Conservation (phyloP, 768 basidiomycete genomes). For the Serendipita indica region DNA sequence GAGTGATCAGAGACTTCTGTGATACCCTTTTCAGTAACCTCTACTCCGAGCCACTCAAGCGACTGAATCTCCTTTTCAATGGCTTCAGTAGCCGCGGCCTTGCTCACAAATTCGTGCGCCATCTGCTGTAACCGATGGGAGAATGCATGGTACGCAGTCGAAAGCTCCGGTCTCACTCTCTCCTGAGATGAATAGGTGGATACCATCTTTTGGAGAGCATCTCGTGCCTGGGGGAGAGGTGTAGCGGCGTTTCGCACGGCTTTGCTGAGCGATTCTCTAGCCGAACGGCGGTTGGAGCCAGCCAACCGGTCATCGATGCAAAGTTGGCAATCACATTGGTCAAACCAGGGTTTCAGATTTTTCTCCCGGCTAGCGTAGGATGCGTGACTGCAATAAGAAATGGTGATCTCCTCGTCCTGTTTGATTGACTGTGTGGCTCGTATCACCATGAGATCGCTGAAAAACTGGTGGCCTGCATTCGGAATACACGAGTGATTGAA, state of each 20-base stretch:
- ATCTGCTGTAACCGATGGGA: background rate
- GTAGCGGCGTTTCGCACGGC: background rate
- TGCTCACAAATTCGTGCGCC: no score
- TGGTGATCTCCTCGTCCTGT: conserved; percentile 20
- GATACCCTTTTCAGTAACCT: background rate
- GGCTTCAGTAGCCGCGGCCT: background rate
- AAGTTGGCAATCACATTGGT: background rate
- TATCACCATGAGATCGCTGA: conserved; percentile 23
- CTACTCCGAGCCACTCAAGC: background rate
- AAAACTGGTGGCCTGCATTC: conserved; percentile 17
- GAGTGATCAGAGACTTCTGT: no score
- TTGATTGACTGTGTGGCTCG: conserved; percentile 18
- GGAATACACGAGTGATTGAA: conserved; percentile 25
- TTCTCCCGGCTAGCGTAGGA: background rate
- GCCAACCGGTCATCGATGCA: background rate
- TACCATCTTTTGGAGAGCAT: background rate
- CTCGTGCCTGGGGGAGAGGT: background rate
- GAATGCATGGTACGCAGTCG: background rate
- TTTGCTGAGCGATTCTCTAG: background rate
- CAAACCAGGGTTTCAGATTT: background rate
- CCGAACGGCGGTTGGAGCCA: background rate
- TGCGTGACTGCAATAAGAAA: conserved; percentile 11
- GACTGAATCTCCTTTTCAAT: background rate
- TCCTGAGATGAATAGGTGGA: background rate
- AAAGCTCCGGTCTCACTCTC: background rate